Conservation (phyloP, 2,329 filamentous ascomycete species). For the Clarireedia sp. region DNA sequence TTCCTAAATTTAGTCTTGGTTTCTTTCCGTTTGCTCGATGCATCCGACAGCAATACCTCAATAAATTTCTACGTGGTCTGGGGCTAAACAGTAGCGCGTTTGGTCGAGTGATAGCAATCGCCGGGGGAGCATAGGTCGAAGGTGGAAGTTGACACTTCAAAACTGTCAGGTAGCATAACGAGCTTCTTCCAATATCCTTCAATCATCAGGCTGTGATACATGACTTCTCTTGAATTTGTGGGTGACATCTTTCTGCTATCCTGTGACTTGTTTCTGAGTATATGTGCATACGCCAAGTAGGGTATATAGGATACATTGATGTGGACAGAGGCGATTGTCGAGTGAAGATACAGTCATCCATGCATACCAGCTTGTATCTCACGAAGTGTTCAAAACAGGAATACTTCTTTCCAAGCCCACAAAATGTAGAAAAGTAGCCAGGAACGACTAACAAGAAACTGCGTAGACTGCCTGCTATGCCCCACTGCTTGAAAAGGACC, state of each 20-base stretch:
- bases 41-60: conserved; percentile 30
- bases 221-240: background rate
- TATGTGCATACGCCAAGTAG: too few species aligned
- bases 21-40: conserved; percentile 28
- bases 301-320: too few species aligned
- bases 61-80: conserved; percentile 30
- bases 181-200: conserved; percentile 29
- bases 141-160: conserved; percentile 35
- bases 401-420: too few species aligned
- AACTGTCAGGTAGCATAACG: conserved; percentile 32
- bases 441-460: too few species aligned
- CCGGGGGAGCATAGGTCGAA: conserved; percentile 39
- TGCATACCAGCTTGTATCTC: too few species aligned
- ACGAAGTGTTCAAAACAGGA: too few species aligned
- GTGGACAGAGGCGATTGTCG: too few species aligned
- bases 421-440: too few species aligned
- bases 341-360: too few species aligned
- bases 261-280: too few species aligned
- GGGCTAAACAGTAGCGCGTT: conserved; percentile 40
- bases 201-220: conserved; percentile 9
- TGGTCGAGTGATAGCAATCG: conserved; percentile 42
- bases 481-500: too few species aligned
- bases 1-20: conserved; percentile 23
- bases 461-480: too few species aligned
- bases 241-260: background rate